These are phyloP conservation scores for Neurospora cerealis DNA, from an alignment of 495 filamentous ascomycete species.

Conservation along the genomic window DNA sequence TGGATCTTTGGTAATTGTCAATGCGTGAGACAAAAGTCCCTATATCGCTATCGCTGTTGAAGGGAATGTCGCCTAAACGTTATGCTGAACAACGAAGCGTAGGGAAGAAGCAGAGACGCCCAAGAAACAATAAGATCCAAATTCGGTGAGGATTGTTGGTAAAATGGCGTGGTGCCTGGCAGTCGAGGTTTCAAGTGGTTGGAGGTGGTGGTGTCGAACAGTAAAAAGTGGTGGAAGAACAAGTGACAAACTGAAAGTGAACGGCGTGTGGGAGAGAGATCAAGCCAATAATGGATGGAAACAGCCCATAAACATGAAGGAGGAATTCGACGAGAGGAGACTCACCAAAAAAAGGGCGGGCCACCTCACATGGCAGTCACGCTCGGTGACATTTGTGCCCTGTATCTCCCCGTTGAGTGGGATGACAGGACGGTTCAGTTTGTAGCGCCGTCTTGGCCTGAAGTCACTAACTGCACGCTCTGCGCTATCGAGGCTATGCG, in stretches of 20 bases:
- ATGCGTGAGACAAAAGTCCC: not conserved
- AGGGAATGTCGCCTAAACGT: not conserved
- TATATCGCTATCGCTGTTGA: not conserved
- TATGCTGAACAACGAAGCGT: not conserved
- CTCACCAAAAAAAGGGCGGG: not conserved
- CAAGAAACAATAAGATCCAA: not conserved
- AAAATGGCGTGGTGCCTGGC: constrained; percentile 11
- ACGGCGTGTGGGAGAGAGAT: not conserved
- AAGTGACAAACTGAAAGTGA: not conserved
- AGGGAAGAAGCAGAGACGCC: not conserved
- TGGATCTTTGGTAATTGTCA: not conserved
- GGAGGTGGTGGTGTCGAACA: not conserved
- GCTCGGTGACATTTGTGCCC: not conserved
- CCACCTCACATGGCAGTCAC: not conserved
- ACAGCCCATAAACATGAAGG: not conserved
- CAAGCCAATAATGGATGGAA: not conserved
- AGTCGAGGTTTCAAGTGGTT: not conserved
- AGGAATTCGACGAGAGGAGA: not conserved
- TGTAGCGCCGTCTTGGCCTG: not conserved
- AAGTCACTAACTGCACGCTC: not conserved
- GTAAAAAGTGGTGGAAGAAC: not conserved
- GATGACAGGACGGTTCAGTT: not conserved
- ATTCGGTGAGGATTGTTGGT: not conserved
- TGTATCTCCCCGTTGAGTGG: not conserved
- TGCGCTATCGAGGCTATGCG: not conserved